phyloP scores from a whole-genome alignment of 2,329 filamentous ascomycete genomes.

The Erysiphe neolycopersici region DNA sequence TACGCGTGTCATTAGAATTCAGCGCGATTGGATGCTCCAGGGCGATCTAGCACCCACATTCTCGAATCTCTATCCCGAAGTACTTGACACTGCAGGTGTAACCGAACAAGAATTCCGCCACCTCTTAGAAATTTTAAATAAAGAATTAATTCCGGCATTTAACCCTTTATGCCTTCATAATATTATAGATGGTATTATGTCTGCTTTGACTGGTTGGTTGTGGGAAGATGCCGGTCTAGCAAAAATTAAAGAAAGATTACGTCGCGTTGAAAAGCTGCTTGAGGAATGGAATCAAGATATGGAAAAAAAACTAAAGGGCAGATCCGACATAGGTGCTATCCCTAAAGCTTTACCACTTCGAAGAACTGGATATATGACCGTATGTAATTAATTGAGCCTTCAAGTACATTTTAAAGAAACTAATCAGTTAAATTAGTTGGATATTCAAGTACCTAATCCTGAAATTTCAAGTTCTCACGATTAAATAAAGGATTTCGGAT shows the following conservation, averaged over 20 bases:
- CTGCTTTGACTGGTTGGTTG: conserved; percentile 68
- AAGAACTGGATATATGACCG: conserved; percentile 67
- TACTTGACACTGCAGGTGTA: conserved; percentile 60
- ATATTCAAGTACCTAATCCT: conserved; percentile 59
- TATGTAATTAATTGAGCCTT: conserved; percentile 17
- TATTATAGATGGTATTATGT: conserved; percentile 52
- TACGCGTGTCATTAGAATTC: conserved; percentile 77
- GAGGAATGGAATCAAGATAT: conserved; percentile 63
- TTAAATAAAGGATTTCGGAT: background rate
- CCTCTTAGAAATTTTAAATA: conserved; percentile 60
- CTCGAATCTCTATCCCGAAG: conserved; percentile 87
- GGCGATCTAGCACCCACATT: conserved; percentile 84
- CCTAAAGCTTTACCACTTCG: conserved; percentile 57
- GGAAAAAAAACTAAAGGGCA: conserved; percentile 29
- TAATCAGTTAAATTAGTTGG: conserved; percentile 24
- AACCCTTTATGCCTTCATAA: conserved; percentile 53
- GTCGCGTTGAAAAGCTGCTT: conserved; percentile 51
- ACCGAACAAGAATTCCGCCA: conserved; percentile 66
- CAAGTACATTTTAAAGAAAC: background rate
- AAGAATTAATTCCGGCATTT: conserved; percentile 49
- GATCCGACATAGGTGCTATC: conserved; percentile 14
- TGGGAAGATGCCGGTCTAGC: conserved; percentile 79
- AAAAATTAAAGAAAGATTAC: conserved; percentile 43
- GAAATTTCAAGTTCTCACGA: conserved; percentile 23
- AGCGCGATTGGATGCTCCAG: conserved; percentile 69